phyloP scores from a whole-genome alignment of 495 filamentous ascomycete species.

The Schizothecium vesticola region DNA sequence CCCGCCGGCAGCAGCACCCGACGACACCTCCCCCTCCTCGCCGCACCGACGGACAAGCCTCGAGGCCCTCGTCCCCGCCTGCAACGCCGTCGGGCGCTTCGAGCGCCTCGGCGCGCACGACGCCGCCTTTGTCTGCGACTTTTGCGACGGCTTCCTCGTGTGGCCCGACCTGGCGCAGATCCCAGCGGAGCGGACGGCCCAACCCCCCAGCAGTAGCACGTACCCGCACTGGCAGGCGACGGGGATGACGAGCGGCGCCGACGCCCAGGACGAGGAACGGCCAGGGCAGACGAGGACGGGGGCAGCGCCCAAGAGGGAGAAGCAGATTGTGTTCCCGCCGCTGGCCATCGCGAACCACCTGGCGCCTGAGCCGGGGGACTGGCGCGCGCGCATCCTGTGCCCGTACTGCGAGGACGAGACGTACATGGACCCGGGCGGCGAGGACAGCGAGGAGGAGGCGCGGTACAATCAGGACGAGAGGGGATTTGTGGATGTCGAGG shows the following conservation, averaged over 20 bases:
- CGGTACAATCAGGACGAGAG: slow-evolving; percentile 38
- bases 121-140: slow-evolving; percentile 46
- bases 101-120: slow-evolving; percentile 38
- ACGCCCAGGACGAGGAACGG: neutral
- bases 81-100: slow-evolving; percentile 38
- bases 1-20: too few species aligned
- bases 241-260: neutral
- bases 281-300: too few species aligned
- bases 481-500: slow-evolving; percentile 35
- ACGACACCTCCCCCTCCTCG: neutral
- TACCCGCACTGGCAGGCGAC: slow-evolving; percentile 31
- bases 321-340: slow-evolving; percentile 43
- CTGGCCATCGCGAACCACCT: slow-evolving; percentile 47
- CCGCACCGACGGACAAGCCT: slow-evolving; percentile 19
- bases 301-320: slow-evolving; percentile 22
- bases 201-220: slow-evolving; percentile 6
- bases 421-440: slow-evolving; percentile 42
- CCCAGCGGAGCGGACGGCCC: slow-evolving; percentile 30
- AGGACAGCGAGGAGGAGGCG: slow-evolving; percentile 38
- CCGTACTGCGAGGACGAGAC: slow-evolving; percentile 46
- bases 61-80: slow-evolving; percentile 33
- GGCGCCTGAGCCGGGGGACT: slow-evolving; percentile 36
- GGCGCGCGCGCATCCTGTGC: slow-evolving; percentile 38
- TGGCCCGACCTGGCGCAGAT: slow-evolving; percentile 42
- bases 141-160: slow-evolving; percentile 44